Evolutionary conservation across 495 filamentous ascomycete species (phyloP).

Genomic region (Polyplosphaeria fusca): DNA sequence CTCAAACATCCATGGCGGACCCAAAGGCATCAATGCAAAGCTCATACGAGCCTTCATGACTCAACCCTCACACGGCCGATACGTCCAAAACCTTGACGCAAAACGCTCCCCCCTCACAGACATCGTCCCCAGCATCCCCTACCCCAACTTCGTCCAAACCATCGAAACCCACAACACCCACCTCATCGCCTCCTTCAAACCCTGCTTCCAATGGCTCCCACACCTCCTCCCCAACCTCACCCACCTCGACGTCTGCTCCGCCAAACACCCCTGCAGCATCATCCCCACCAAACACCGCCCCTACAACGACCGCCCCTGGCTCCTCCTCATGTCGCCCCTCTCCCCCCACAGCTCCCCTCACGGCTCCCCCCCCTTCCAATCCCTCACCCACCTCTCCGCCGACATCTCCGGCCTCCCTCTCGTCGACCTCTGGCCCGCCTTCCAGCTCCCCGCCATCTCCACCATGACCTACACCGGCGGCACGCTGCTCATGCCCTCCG

Average conservation of each 20-base stretch:
- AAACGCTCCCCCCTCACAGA: background rate
- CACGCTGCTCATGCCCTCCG: background rate
- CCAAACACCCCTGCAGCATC: background rate
- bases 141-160: background rate
- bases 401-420: background rate
- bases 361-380: background rate
- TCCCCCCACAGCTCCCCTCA: background rate
- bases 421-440: background rate
- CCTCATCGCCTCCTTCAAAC: background rate
- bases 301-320: background rate
- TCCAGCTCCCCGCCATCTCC: background rate
- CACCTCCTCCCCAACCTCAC: background rate
- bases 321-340: background rate
- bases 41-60: background rate
- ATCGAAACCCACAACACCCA: background rate
- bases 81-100: background rate
- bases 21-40: background rate
- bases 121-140: background rate
- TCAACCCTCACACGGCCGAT: background rate
- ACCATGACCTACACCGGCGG: background rate
- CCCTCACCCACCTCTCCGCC: background rate
- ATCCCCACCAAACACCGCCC: too few relatives aligned
- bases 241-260: background rate
- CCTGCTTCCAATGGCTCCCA: background rate
- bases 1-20: background rate